Evolutionary conservation across 768 basidiomycete genomes (phyloP).

Genomic region (Naganishia randhawae): DNA sequence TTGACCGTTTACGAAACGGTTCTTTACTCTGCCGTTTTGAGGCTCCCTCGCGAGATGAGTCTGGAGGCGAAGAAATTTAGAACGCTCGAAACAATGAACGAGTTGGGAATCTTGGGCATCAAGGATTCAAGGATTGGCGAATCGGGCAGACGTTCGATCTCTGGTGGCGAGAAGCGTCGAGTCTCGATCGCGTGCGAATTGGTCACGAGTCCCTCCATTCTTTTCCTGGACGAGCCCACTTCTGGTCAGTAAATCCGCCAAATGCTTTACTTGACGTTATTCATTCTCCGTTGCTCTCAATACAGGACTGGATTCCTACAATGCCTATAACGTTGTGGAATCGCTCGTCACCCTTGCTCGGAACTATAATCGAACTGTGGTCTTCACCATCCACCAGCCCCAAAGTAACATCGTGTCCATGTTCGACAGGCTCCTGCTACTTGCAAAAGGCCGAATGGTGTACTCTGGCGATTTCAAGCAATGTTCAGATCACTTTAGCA

Average conservation of each 20-base stretch:
- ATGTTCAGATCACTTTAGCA: constrained; percentile 75
- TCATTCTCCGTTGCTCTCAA: constrained; percentile 13
- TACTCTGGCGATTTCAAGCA: constrained; percentile 74
- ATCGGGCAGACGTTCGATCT: constrained; percentile 80
- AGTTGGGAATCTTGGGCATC: constrained; percentile 86
- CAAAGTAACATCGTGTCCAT: constrained; percentile 94
- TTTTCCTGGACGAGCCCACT: constrained; percentile 96
- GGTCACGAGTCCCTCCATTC: constrained; percentile 90
- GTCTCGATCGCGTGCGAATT: constrained; percentile 98
- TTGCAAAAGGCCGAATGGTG: constrained; percentile 76
- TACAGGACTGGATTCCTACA: constrained; percentile 85
- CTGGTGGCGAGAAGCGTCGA: constrained; percentile 93
- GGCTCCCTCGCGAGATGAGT: constrained; percentile 92
- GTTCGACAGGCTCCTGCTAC: constrained; percentile 83
- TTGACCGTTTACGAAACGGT: constrained; percentile 98
- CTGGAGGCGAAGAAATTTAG: constrained; percentile 89
- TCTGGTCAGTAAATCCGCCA: constrained; percentile 61
- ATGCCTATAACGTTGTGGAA: constrained; percentile 91
- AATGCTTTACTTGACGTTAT: constrained; percentile 6
- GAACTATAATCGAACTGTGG: constrained; percentile 86
- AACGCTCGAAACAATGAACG: constrained; percentile 92
- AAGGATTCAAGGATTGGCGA: constrained; percentile 86
- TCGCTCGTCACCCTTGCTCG: constrained; percentile 77
- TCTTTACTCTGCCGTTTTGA: constrained; percentile 81
- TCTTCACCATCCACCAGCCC: constrained; percentile 98